These are phyloP conservation scores for Termitomyces sp. DNA, from an alignment of 768 basidiomycete species.

Conservation along the genomic window DNA sequence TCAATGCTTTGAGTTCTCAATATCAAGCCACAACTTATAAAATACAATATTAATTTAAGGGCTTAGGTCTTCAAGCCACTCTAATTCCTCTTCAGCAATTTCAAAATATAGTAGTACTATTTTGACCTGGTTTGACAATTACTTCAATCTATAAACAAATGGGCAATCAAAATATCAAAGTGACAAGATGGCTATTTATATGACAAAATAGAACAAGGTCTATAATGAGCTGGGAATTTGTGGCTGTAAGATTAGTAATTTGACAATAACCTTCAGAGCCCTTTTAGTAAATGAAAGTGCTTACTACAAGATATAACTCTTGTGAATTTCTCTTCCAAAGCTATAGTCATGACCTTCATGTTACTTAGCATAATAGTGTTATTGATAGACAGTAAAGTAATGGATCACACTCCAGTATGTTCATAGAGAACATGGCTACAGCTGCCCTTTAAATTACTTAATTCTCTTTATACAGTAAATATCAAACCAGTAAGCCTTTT, in stretches of 20 bases:
- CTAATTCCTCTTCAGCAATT: slow-evolving; percentile 57
- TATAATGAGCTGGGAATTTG: neutral
- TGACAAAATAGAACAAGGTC: neutral
- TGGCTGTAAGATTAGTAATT: neutral
- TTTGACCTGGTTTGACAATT: neutral
- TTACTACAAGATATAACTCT: neutral
- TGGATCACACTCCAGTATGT: slow-evolving; percentile 10
- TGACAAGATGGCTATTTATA: neutral
- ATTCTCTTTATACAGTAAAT: slow-evolving; percentile 75
- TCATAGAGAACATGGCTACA: slow-evolving; percentile 87
- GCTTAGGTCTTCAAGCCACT: slow-evolving; percentile 48
- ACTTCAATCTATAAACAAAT: neutral
- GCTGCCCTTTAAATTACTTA: slow-evolving; percentile 78
- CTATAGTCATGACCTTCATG: neutral
- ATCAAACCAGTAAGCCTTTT: slow-evolving; percentile 63
- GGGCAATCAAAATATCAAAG: neutral
- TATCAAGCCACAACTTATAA: slow-evolving; percentile 80
- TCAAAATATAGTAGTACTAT: slow-evolving; percentile 2
- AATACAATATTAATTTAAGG: slow-evolving; percentile 77
- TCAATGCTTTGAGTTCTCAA: slow-evolving; percentile 67
- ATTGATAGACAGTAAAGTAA: neutral
- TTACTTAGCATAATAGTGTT: neutral
- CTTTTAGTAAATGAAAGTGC: neutral
- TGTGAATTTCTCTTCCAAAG: neutral
- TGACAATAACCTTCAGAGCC: neutral